phyloP scores from a whole-genome alignment of 1,139 yeast species.

The Magnusiomyces paraingens region DNA sequence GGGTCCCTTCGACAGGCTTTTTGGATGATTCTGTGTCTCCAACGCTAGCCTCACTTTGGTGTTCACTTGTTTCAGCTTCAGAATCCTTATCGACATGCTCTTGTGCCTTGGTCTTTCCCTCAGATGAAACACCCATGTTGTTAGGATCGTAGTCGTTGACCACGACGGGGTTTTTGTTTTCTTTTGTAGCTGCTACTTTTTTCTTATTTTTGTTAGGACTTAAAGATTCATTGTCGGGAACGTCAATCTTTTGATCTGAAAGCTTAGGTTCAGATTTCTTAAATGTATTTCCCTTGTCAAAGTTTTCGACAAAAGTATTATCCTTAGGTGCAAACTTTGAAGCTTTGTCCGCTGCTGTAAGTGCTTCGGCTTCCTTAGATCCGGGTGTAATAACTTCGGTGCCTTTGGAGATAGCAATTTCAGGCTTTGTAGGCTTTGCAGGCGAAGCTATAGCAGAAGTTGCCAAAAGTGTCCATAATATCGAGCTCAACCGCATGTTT shows the following conservation, averaged over 20 bases:
- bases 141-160: slow-evolving; percentile 37
- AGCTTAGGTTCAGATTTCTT: slow-evolving; percentile 30
- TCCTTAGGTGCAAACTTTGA: slow-evolving; percentile 36
- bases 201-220: slow-evolving; percentile 25
- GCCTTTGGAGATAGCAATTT: slow-evolving; percentile 26
- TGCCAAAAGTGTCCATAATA: slow-evolving; percentile 11
- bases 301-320: slow-evolving; percentile 25
- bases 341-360: slow-evolving; percentile 29
- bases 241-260: slow-evolving; percentile 25
- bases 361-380: slow-evolving; percentile 28
- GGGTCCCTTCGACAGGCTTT: neutral
- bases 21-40: slow-evolving; percentile 7
- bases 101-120: slow-evolving; percentile 17
- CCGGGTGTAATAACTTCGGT: slow-evolving; percentile 30
- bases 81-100: slow-evolving; percentile 15
- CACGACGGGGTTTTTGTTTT: slow-evolving; percentile 30
- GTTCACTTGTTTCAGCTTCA: slow-evolving; percentile 8
- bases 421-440: neutral
- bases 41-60: slow-evolving; percentile 3
- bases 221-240: slow-evolving; percentile 23
- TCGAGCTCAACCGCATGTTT: slow-evolving; percentile 15
- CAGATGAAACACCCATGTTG: slow-evolving; percentile 31
- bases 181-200: slow-evolving; percentile 23
- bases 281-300: slow-evolving; percentile 29
- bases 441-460: slow-evolving; percentile 10